Percentiles rank a stretch among this genome's conserved stretches.
Evolutionary conservation across 192 early-diverging fungal genomes (phyloP).

Genomic region (Kickxella alabastrina): DNA sequence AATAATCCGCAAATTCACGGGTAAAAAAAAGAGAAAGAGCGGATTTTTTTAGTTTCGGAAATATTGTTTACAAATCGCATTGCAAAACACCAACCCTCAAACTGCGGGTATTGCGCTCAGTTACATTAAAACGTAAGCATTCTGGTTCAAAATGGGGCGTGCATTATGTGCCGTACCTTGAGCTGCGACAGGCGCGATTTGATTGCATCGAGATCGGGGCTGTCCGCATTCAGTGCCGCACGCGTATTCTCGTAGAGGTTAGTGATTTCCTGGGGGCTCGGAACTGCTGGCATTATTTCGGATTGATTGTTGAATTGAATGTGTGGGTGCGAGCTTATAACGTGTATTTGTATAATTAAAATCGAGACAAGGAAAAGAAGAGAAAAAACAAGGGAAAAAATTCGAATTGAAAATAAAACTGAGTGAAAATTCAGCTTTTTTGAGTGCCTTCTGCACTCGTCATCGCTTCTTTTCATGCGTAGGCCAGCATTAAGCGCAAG

Average conservation of each 20-base stretch:
- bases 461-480: too few species aligned
- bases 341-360: neutral
- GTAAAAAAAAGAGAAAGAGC: neutral
- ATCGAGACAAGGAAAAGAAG: neutral
- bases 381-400: neutral
- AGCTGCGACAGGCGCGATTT: constrained; percentile 42
- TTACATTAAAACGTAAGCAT: too few species aligned
- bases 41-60: too few species aligned
- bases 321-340: too few species aligned
- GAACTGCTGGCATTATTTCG: constrained; percentile 7
- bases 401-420: too few species aligned
- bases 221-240: constrained; percentile 27
- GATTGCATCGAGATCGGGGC: constrained; percentile 38
- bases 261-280: constrained; percentile 13
- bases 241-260: constrained; percentile 29
- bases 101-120: too few species aligned
- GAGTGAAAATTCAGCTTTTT: too few species aligned
- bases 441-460: too few species aligned
- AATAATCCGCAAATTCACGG: neutral
- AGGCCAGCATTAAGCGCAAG: too few species aligned
- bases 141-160: too few species aligned
- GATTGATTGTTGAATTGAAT: neutral
- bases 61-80: too few species aligned
- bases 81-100: too few species aligned
- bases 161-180: constrained; percentile 47